Base-by-base conservation (phyloP, 768 basidiomycete genomes). In the Dentipellis fragilis region DNA sequence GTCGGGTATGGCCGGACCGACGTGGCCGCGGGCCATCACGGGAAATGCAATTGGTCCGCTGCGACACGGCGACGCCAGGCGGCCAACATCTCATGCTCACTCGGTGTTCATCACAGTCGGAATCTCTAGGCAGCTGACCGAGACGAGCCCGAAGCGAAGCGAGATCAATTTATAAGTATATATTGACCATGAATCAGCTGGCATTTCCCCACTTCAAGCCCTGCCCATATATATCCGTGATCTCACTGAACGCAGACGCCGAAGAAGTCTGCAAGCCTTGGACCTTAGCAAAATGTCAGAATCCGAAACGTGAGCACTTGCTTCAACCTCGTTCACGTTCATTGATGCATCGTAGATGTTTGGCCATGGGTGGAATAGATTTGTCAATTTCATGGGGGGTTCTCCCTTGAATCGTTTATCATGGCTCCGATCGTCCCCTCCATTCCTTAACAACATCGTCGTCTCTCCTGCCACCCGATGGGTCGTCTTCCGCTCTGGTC, bases 401-500 rank as follows among this genome's bases (percentile, higher is more conserved):
- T 87, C 89, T 54, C 82, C 87, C 45, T 70, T 91, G 35, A 91
- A 91, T 67, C 84, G 90, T 14, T 75, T 92, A 17, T 83, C 87
- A 1, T 93, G 93, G 84, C 75, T 93, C 37, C 78, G 90, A 23
- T 69, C 82, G 3, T 90, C 88, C 12, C 79, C 81, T 29, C 67
- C 77, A 8, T 91, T 93, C 69, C 76, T 97, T 49, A 89, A 91
- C 56, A 75, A 83, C 17, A 75, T 93, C 61, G 71, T 86, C 38
- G 67, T 64, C 14, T 74, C 80, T 11, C 77, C 81, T 0, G 65
- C 80, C 3, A 79, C 92, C 0, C 75, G 78, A 48, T 97, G 94
- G 86, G 66, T 95, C 42, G 60, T 93, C 16, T 89, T 92, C 73
- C 83, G 85, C 51, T 71, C 72, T 23, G 85, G 87, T 2, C 76